Evolutionary conservation across 2,329 filamentous ascomycete genomes (phyloP), one percentile per base, ranked within the genome.

Genomic region (Alternaria longipes): DNA sequence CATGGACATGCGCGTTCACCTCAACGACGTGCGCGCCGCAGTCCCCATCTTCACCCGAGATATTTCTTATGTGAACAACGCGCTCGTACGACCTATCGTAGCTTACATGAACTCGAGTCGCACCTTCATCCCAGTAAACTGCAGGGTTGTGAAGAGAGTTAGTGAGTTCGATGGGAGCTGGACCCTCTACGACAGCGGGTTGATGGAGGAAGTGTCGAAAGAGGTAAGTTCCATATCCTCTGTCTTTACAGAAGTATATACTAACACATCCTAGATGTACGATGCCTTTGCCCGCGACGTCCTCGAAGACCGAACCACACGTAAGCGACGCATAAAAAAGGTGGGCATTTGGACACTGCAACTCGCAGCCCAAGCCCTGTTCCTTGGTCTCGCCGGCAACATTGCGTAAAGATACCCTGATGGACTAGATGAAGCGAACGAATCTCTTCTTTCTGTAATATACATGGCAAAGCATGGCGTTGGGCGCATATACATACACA

Each of bases 341-440:
- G 95, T 97, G 28, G 95, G 95, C 32, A 90, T 98, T 72, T 99
- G 95, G 95, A 97, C 93, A 3, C 84, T 98, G 57, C 94, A 94
- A 70, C 83, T 99, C 59, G 92, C 94, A 7, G 91, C 94, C 8
- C 95, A 99, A 77, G 95, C 94, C 3, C 86, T 99, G 36, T 95
- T 98, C 75, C 91, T 98, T 82, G 95, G 95, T 9, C 91, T 98
- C 84, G 94, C 94, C 5, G 94, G 94, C 16, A 95, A 93, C 68
- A 84, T 88, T 63, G 86, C 85, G 57, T 88, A 61, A 46, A 61
- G 73, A 67, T 56, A 57, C 59, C 54, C 56, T 53, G 41, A 49
- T 36, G 51, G 40, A 54, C 28, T 41, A 52, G 32, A 24, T 22
- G 52, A 52, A 49, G 18, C 16, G 26, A 45, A 56, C 8, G 24